A percentile compares a stretch with the other conserved stretches of the same genome.
Evolutionary conservation across 1,284 basidiomycete species (phyloP).

Genomic region (Microbotryum violaceum): DNA sequence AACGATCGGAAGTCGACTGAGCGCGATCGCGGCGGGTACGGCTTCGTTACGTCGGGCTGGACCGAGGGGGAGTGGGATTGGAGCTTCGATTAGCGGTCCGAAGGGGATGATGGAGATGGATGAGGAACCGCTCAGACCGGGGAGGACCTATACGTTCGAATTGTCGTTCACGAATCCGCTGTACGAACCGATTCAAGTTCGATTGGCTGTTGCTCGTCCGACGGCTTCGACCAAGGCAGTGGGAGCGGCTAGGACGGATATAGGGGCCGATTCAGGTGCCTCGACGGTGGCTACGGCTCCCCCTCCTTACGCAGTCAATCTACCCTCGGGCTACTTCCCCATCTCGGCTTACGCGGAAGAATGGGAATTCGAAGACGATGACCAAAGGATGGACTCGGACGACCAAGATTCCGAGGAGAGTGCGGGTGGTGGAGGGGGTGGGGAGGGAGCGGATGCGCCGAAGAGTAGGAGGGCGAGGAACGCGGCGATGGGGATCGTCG

Average conservation of each 20-base stretch:
- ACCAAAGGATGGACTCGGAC: constrained; percentile 50
- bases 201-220: constrained; percentile 57
- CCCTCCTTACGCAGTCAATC: constrained; percentile 62
- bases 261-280: background rate
- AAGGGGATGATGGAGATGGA: constrained; percentile 15
- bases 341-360: constrained; percentile 84
- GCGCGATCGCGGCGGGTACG: constrained; percentile 27
- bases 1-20: constrained; percentile 20
- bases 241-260: background rate
- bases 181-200: constrained; percentile 85
- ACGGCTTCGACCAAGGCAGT: constrained; percentile 44
- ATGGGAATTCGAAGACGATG: constrained; percentile 74
- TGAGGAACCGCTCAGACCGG: constrained; percentile 53
- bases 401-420: constrained; percentile 52
- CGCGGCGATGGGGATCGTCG: constrained; percentile 60
- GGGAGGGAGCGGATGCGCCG: constrained; percentile 31
- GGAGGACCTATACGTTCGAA: constrained; percentile 75
- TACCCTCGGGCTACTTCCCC: constrained; percentile 66
- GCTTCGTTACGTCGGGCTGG: constrained; percentile 5
- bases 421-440: constrained; percentile 49
- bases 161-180: constrained; percentile 84
- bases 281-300: constrained; percentile 1
- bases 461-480: constrained; percentile 39
- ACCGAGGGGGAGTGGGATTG: background rate
- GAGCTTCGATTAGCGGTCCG: background rate